Conservation (phyloP, 2,329 filamentous ascomycete species). For the Trichoderma sp. region DNA sequence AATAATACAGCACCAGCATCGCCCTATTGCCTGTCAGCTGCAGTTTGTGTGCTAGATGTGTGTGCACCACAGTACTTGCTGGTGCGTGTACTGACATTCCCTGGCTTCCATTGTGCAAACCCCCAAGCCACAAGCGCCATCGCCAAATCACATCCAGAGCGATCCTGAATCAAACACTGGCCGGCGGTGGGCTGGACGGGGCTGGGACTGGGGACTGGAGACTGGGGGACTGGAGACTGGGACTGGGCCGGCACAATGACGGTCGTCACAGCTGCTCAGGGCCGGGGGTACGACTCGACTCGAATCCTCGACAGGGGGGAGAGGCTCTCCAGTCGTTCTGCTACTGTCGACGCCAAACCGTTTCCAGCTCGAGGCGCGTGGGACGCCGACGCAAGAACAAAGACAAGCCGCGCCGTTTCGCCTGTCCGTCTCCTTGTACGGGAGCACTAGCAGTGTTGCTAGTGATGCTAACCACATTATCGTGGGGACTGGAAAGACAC, state of each 20-base stretch:
- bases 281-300: slow-evolving; percentile 24
- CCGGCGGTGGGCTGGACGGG: slow-evolving; percentile 11
- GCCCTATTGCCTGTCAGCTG: slow-evolving; percentile 12
- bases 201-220: too few species aligned
- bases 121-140: too few species aligned
- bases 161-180: slow-evolving; percentile 26
- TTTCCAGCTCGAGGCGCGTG: slow-evolving; percentile 24
- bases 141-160: background rate
- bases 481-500: slow-evolving; percentile 10
- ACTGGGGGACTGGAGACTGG: too few species aligned
- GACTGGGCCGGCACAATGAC: slow-evolving; percentile 15
- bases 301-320: slow-evolving; percentile 18
- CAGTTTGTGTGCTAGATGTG: background rate
- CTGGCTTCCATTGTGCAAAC: too few species aligned
- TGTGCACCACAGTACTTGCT: too few species aligned
- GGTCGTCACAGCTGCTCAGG: slow-evolving; percentile 22
- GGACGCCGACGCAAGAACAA: slow-evolving; percentile 21
- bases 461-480: too few species aligned
- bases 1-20: background rate
- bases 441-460: too few species aligned
- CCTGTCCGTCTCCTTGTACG: background rate
- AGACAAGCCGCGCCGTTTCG: slow-evolving; percentile 1
- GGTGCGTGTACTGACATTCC: too few species aligned
- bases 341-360: slow-evolving; percentile 13
- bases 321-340: background rate